These are phyloP conservation scores for Penicillium sp. DNA, from an alignment of 2,329 filamentous ascomycete genomes.

Conservation along the genomic window DNA sequence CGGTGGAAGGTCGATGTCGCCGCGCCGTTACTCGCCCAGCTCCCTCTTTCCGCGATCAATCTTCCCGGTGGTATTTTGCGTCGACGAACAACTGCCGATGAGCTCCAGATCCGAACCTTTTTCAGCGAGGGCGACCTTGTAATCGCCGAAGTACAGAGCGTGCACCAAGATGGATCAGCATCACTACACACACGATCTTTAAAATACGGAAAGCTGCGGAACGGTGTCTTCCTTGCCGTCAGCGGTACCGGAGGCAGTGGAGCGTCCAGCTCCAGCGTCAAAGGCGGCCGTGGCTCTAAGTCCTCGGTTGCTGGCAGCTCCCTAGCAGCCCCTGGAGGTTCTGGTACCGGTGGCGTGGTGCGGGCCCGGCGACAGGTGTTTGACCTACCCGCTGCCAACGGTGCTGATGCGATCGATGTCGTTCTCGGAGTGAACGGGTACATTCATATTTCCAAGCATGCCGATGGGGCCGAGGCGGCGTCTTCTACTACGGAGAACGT, in stretches of 20 bases:
- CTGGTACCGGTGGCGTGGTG: slow-evolving; percentile 65
- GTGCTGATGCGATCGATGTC: slow-evolving; percentile 66
- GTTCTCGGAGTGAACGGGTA: slow-evolving; percentile 94
- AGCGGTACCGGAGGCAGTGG: slow-evolving; percentile 70
- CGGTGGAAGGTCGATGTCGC: slow-evolving; percentile 95
- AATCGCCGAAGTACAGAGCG: slow-evolving; percentile 87
- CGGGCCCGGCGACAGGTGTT: slow-evolving; percentile 82
- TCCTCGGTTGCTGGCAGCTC: slow-evolving; percentile 50
- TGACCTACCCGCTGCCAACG: slow-evolving; percentile 60
- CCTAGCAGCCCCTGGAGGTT: slow-evolving; percentile 60
- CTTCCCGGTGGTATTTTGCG: slow-evolving; percentile 88
- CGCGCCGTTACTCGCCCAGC: slow-evolving; percentile 75
- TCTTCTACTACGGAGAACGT: slow-evolving; percentile 50
- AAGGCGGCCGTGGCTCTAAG: slow-evolving; percentile 30
- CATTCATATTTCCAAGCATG: slow-evolving; percentile 88
- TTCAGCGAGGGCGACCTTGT: slow-evolving; percentile 93
- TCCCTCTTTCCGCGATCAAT: slow-evolving; percentile 88
- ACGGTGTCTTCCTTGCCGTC: slow-evolving; percentile 83
- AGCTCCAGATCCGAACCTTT: slow-evolving; percentile 95
- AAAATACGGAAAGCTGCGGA: slow-evolving; percentile 92
- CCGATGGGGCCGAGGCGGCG: slow-evolving; percentile 50
- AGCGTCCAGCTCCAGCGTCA: slow-evolving; percentile 42
- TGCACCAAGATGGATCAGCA: slow-evolving; percentile 81
- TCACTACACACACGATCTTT: slow-evolving; percentile 83
- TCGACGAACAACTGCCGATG: slow-evolving; percentile 89